phyloP scores from a whole-genome alignment of 2,329 filamentous ascomycete species.

The Geosmithia flava region DNA sequence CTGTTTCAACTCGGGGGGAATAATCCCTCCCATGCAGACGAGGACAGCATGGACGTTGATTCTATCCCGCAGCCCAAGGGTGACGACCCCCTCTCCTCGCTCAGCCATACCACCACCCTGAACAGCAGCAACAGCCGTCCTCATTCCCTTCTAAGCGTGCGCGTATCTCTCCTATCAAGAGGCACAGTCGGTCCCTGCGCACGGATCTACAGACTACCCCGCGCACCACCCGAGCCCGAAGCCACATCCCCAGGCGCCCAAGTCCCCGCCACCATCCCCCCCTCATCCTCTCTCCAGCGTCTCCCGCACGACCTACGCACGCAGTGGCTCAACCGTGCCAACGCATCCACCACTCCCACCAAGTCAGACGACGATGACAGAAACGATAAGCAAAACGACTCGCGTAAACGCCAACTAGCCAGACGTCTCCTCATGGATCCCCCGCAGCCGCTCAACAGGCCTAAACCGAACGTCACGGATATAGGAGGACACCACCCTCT shows the following conservation, averaged over 20 bases:
- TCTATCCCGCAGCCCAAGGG: not conserved
- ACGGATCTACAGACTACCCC: constrained; percentile 73
- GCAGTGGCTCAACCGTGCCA: constrained; percentile 57
- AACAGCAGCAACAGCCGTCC: not conserved
- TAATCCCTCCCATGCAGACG: constrained; percentile 4
- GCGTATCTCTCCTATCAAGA: constrained; percentile 53
- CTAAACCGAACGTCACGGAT: constrained; percentile 20
- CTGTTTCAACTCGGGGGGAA: constrained; percentile 32
- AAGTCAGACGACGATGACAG: not conserved
- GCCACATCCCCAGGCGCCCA: constrained; percentile 22
- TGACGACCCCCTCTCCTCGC: not conserved
- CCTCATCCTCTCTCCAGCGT: constrained; percentile 4
- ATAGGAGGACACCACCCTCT: constrained; percentile 54
- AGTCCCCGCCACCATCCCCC: constrained; percentile 31
- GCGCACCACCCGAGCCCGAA: constrained; percentile 7
- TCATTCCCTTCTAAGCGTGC: constrained; percentile 40
- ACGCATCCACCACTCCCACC: constrained; percentile 4
- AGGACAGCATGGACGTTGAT: constrained; percentile 19
- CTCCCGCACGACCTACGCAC: constrained; percentile 41
- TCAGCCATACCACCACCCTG: not conserved
- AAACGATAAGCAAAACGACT: not conserved
- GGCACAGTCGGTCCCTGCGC: constrained; percentile 63
- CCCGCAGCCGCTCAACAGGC: constrained; percentile 16
- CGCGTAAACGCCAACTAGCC: constrained; percentile 29
- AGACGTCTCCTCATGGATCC: constrained; percentile 30